phyloP scores from a whole-genome alignment of 2,329 filamentous ascomycete species.

The Malbranchea cinnamomea region DNA sequence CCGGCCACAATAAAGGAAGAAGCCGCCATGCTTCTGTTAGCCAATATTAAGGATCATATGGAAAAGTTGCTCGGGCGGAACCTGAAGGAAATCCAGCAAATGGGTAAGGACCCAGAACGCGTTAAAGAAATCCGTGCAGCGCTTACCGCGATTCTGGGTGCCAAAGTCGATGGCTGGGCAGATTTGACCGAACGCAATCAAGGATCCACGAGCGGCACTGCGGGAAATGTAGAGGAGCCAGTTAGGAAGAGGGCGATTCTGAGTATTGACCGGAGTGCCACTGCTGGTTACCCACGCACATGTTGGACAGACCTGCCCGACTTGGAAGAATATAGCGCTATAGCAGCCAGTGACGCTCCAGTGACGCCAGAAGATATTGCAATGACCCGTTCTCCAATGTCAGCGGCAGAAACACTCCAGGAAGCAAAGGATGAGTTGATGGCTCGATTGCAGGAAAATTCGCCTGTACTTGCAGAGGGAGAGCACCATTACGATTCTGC shows the following conservation, averaged over 20 bases:
- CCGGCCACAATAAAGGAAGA: constrained; percentile 32
- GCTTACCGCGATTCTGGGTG: constrained; percentile 28
- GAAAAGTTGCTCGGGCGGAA: constrained; percentile 30
- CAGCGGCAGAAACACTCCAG: constrained; percentile 35
- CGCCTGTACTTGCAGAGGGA: constrained; percentile 24
- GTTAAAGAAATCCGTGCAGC: constrained; percentile 30
- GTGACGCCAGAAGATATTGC: constrained; percentile 31
- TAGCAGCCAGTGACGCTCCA: constrained; percentile 22
- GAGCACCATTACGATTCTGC: constrained; percentile 28
- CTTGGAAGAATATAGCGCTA: constrained; percentile 25
- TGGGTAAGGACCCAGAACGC: constrained; percentile 30
- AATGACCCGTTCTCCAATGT: constrained; percentile 33
- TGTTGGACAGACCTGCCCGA: constrained; percentile 32
- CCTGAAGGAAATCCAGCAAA: constrained; percentile 30
- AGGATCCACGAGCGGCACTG: constrained; percentile 3
- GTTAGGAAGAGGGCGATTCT: constrained; percentile 27
- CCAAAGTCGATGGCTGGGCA: constrained; percentile 31
- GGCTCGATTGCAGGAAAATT: constrained; percentile 33
- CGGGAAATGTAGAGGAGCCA: constrained; percentile 15
- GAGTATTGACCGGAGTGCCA: constrained; percentile 26
- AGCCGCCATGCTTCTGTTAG: constrained; percentile 31
- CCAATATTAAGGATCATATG: constrained; percentile 35
- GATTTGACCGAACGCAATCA: constrained; percentile 19
- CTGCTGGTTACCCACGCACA: constrained; percentile 24
- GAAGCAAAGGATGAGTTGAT: constrained; percentile 37